Evolutionary conservation across 768 basidiomycete genomes (phyloP).

Genomic region (Tylopilus rubrobrunneus): DNA sequence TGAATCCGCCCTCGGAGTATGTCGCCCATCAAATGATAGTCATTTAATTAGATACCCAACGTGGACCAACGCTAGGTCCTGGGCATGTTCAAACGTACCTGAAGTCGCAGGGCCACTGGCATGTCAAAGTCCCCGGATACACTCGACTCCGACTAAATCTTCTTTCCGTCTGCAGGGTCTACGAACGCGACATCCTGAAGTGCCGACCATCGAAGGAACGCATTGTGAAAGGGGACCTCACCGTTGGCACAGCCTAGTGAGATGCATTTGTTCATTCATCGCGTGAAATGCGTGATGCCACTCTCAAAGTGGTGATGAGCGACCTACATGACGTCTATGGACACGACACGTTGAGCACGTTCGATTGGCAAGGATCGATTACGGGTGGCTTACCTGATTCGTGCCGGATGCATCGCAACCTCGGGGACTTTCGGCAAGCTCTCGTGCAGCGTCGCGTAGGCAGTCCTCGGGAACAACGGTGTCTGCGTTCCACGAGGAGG

Average conservation of each 20-base stretch:
- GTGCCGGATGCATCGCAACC: constrained; percentile 88
- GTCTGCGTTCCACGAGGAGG: constrained; percentile 82
- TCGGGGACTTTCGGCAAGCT: constrained; percentile 55
- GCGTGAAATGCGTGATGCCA: constrained; percentile 85
- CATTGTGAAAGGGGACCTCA: constrained; percentile 80
- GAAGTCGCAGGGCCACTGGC: constrained; percentile 53
- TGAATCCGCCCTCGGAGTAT: constrained; percentile 83
- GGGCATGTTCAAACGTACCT: constrained; percentile 28
- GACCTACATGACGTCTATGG: constrained; percentile 81
- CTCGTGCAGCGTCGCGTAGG: constrained; percentile 84
- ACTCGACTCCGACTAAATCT: constrained; percentile 65
- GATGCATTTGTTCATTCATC: constrained; percentile 80
- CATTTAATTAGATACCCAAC: constrained; percentile 12
- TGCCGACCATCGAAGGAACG: constrained; percentile 87
- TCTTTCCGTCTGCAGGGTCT: constrained; percentile 51
- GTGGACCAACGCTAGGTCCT: not conserved
- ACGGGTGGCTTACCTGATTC: constrained; percentile 57
- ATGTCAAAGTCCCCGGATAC: constrained; percentile 73
- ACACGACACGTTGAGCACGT: not conserved
- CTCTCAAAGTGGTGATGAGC: constrained; percentile 90
- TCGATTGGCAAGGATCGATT: constrained; percentile 19
- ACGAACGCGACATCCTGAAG: constrained; percentile 81
- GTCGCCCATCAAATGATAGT: constrained; percentile 60
- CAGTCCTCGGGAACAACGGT: constrained; percentile 90
- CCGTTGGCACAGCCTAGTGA: constrained; percentile 78